Conservation (phyloP, 1,284 basidiomycete species). For the Heterobasidion irregulare region DNA sequence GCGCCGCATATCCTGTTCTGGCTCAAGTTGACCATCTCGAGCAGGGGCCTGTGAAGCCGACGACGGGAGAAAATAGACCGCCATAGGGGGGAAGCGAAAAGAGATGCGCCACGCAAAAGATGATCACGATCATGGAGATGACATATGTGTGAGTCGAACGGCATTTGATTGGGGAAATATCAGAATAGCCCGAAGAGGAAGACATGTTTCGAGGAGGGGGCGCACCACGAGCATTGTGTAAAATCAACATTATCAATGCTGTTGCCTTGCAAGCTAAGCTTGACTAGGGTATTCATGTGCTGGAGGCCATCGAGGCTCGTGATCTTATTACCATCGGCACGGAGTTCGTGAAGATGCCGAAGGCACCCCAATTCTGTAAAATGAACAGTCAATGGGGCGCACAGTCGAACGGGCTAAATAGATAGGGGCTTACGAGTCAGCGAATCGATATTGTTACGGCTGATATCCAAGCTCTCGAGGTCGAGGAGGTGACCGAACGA, state of each 20-base stretch:
- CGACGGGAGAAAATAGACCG: background rate
- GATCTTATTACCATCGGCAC: conserved; percentile 82
- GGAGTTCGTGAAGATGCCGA: conserved; percentile 81
- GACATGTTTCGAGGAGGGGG: conserved; percentile 3
- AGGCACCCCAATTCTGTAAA: conserved; percentile 74
- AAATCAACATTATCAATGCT: conserved; percentile 61
- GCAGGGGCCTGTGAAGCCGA: conserved; percentile 46
- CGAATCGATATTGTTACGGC: conserved; percentile 83
- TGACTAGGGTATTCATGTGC: conserved; percentile 71
- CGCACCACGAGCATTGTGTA: conserved; percentile 61
- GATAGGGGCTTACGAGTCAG: conserved; percentile 57
- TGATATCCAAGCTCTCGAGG: conserved; percentile 87
- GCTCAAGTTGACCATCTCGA: conserved; percentile 82
- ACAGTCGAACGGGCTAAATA: conserved; percentile 10
- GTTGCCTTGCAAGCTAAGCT: conserved; percentile 81
- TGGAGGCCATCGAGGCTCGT: conserved; percentile 72
- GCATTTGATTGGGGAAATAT: background rate
- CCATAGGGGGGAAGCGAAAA: too few species aligned
- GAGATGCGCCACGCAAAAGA: background rate
- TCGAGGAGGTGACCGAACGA: conserved; percentile 85
- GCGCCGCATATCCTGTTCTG: conserved; percentile 66
- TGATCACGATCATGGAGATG: background rate
- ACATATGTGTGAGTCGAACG: conserved; percentile 8
- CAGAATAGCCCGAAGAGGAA: conserved; percentile 7
- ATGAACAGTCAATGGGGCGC: conserved; percentile 8